A percentile compares a stretch with the other conserved stretches of the same genome.
Evolutionary conservation across 805 yeast species (phyloP).

Genomic region (Sugiyamaella mastotermitis): DNA sequence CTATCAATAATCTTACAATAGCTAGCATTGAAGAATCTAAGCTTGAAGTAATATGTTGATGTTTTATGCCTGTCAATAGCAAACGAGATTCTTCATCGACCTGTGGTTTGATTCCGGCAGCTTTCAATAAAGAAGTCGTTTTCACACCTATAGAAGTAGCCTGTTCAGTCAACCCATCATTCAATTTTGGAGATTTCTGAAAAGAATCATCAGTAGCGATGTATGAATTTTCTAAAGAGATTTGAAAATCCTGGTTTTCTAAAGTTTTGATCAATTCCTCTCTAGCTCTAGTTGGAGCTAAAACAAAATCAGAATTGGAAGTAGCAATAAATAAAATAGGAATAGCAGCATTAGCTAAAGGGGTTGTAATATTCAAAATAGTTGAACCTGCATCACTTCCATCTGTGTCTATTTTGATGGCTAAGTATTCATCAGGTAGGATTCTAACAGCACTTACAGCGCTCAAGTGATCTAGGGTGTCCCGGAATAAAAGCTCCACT

Average conservation of each 20-base stretch:
- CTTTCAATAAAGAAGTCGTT: conserved; percentile 6
- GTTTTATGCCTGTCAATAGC: conserved; percentile 55
- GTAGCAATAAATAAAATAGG: conserved; percentile 57
- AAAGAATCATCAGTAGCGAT: conserved; percentile 20
- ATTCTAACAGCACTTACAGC: conserved; percentile 32
- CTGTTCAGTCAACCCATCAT: conserved; percentile 2
- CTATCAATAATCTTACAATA: conserved; percentile 35
- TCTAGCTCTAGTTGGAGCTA: conserved; percentile 45
- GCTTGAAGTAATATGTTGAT: no score
- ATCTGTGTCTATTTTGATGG: conserved; percentile 55
- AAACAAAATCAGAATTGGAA: conserved; percentile 57
- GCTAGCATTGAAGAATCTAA: conserved; percentile 42
- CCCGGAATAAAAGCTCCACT: conserved; percentile 35
- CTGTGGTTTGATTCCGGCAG: conserved; percentile 38
- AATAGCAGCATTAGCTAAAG: conserved; percentile 50
- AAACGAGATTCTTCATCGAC: conserved; percentile 38
- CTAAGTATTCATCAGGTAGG: conserved; percentile 40
- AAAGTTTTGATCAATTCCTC: conserved; percentile 42
- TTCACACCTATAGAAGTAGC: neutral
- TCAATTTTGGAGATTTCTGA: neutral
- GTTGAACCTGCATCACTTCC: conserved; percentile 48
- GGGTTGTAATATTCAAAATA: conserved; percentile 51
- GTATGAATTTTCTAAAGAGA: conserved; percentile 41
- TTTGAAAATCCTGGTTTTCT: conserved; percentile 38
- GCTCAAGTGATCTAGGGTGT: conserved; percentile 34